A percentile compares a stretch with the other conserved stretches of the same genome.
These are phyloP conservation scores for Fusarium xylarioides DNA, from an alignment of 2,329 filamentous ascomycete genomes.

Conservation along the genomic window DNA sequence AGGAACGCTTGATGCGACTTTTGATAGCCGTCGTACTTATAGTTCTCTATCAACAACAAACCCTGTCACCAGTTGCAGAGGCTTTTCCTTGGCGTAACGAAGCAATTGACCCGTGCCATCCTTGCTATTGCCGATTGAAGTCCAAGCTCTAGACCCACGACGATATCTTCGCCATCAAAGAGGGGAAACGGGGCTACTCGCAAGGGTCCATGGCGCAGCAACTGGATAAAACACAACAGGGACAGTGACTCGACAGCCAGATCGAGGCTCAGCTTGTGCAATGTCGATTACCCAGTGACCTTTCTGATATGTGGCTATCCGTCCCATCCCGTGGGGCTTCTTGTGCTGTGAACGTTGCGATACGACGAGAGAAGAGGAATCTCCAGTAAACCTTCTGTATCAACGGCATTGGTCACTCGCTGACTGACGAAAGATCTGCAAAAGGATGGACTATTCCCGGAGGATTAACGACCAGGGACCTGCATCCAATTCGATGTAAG, in stretches of 20 bases:
- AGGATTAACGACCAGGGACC: slow-evolving; percentile 37
- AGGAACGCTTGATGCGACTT: slow-evolving; percentile 10
- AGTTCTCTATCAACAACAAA: slow-evolving; percentile 2
- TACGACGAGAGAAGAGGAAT: slow-evolving; percentile 16
- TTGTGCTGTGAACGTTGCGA: background rate
- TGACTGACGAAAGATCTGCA: slow-evolving; percentile 29
- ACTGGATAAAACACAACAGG: background rate
- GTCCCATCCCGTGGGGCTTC: slow-evolving; percentile 24
- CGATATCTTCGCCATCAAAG: slow-evolving; percentile 23
- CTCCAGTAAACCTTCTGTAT: slow-evolving; percentile 16
- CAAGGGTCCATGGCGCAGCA: slow-evolving; percentile 20
- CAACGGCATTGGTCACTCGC: slow-evolving; percentile 15
- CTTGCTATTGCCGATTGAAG: slow-evolving; percentile 32
- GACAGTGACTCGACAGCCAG: slow-evolving; percentile 1
- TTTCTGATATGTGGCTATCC: slow-evolving; percentile 33
- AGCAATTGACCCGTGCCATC: slow-evolving; percentile 20
- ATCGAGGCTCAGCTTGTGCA: slow-evolving; percentile 7
- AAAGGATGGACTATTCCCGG: slow-evolving; percentile 19
- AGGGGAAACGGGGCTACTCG: slow-evolving; percentile 19
- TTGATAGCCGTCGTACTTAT: slow-evolving; percentile 14
- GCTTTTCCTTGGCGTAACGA: slow-evolving; percentile 11
- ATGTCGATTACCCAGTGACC: slow-evolving; percentile 29
- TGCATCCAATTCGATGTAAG: slow-evolving; percentile 23
- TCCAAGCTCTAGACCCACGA: slow-evolving; percentile 31
- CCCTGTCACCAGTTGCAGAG: slow-evolving; percentile 4